Percentiles rank a stretch among this genome's conserved stretches.
Conservation (phyloP, 805 yeast genomes). For the Sugiyamaella floridensis region DNA sequence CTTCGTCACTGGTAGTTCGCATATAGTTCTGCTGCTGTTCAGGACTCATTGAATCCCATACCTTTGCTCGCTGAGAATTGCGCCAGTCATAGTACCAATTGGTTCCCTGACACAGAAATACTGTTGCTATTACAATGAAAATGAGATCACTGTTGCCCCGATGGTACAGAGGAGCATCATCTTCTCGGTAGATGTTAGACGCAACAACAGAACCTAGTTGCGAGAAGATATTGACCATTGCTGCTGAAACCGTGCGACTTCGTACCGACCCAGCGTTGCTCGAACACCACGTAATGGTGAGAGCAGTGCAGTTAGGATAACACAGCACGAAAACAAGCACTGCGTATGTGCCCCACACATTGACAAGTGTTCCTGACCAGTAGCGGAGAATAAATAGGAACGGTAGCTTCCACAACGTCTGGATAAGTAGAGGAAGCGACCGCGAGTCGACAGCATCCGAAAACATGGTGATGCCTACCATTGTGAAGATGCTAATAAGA, state of each 20-base stretch:
- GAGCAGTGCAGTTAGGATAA: constrained; percentile 40
- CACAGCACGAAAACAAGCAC: constrained; percentile 26
- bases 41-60: constrained; percentile 45
- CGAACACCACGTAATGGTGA: constrained; percentile 55
- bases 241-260: constrained; percentile 56
- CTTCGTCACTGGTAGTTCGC: constrained; percentile 40
- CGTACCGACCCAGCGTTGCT: constrained; percentile 54
- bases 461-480: constrained; percentile 23
- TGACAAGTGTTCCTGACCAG: constrained; percentile 34
- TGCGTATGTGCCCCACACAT: constrained; percentile 39
- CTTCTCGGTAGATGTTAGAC: constrained; percentile 48
- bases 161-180: constrained; percentile 53
- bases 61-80: constrained; percentile 31
- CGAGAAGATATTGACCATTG: constrained; percentile 55
- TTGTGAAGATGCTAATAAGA: constrained; percentile 19
- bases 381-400: constrained; percentile 31
- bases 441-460: constrained; percentile 24
- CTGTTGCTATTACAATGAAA: constrained; percentile 14
- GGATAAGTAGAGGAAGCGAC: constrained; percentile 25
- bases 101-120: constrained; percentile 15
- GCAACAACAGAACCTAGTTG: constrained; percentile 51
- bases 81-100: constrained; percentile 29
- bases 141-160: constrained; percentile 41
- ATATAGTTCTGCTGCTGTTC: constrained; percentile 48
- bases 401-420: constrained; percentile 32